Percentiles rank a stretch among this genome's conserved stretches.
Conservation (phyloP, 768 basidiomycete species). For the Ephemerocybe angulata region DNA sequence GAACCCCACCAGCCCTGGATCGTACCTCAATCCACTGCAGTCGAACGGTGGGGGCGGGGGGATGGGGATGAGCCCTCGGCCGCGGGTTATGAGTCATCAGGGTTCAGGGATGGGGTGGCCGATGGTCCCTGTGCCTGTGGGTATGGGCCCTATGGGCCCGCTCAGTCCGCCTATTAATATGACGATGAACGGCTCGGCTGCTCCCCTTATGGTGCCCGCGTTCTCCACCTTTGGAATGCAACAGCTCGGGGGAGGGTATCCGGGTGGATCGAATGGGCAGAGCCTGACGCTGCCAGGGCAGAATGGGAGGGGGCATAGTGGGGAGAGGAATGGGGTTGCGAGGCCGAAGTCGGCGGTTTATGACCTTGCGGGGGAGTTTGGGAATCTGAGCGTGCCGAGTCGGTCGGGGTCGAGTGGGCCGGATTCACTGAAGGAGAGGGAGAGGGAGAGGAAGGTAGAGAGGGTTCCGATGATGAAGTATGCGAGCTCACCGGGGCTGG, state of each 20-base stretch:
- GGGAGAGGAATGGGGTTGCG: slow-evolving; percentile 9
- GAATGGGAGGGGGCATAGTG: not conserved
- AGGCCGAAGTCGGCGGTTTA: slow-evolving; percentile 24
- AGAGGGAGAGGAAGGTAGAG: not conserved
- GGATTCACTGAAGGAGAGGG: not conserved
- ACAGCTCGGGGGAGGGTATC: no score
- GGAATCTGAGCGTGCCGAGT: slow-evolving; percentile 29
- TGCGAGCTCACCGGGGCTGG: not conserved
- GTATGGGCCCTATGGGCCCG: slow-evolving; percentile 12
- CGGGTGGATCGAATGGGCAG: no score
- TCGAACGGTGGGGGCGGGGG: no score
- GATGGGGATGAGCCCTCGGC: slow-evolving; percentile 12
- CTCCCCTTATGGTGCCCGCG: slow-evolving; percentile 4
- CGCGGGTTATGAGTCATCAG: not conserved
- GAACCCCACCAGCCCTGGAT: no score
- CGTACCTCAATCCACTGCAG: no score
- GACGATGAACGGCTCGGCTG: slow-evolving; percentile 12
- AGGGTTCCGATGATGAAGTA: not conserved
- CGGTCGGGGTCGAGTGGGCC: slow-evolving; percentile 6
- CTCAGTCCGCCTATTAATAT: slow-evolving; percentile 12
- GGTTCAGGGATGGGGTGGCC: slow-evolving; percentile 18
- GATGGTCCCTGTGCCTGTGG: not conserved
- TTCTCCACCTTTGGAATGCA: not conserved
- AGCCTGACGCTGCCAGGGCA: not conserved
- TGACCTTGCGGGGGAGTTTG: slow-evolving; percentile 40